A percentile compares a stretch with the other conserved stretches of the same genome.
Conservation (phyloP, 148 eudicot genomes). For the Simmondsia chinensis region DNA sequence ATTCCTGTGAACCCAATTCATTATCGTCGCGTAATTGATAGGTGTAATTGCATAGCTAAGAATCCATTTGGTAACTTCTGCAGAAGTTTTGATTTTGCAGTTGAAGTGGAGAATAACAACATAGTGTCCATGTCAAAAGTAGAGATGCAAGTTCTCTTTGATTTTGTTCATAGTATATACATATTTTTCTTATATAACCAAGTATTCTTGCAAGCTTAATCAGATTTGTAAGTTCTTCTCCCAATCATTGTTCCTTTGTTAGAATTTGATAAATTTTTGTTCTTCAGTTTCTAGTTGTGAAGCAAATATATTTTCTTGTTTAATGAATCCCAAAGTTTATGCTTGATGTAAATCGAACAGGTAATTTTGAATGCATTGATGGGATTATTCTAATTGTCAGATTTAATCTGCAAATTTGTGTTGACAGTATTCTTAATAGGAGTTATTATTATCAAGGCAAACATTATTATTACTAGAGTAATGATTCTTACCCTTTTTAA, state of each 20-base stretch:
- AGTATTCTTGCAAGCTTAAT: slow-evolving; percentile 9
- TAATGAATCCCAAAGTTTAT: too few species aligned
- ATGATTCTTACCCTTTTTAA: too few species aligned
- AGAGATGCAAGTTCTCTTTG: slow-evolving; percentile 10
- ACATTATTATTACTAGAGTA: too few species aligned
- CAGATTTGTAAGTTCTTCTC: slow-evolving; percentile 1
- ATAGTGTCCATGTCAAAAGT: slow-evolving; percentile 17
- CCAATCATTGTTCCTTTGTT: neutral
- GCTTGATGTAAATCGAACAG: too few species aligned
- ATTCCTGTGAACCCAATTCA: slow-evolving; percentile 35
- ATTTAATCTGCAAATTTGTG: too few species aligned
- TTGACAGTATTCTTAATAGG: too few species aligned
- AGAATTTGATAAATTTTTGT: slow-evolving; percentile 5
- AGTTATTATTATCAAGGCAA: too few species aligned
- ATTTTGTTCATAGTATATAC: slow-evolving; percentile 28
- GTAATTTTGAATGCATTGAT: too few species aligned
- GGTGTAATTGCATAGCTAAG: slow-evolving; percentile 24
- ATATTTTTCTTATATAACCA: slow-evolving; percentile 10
- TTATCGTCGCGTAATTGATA: slow-evolving; percentile 9
- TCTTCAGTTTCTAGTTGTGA: too few species aligned
- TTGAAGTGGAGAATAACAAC: slow-evolving; percentile 25
- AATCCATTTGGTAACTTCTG: slow-evolving; percentile 15
- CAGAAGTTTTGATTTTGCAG: slow-evolving; percentile 28
- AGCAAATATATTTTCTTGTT: too few species aligned
- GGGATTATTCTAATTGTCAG: too few species aligned